Evolutionary conservation across 2,329 filamentous ascomycete genomes (phyloP).

Genomic region (Stagonosporopsis tanaceti): DNA sequence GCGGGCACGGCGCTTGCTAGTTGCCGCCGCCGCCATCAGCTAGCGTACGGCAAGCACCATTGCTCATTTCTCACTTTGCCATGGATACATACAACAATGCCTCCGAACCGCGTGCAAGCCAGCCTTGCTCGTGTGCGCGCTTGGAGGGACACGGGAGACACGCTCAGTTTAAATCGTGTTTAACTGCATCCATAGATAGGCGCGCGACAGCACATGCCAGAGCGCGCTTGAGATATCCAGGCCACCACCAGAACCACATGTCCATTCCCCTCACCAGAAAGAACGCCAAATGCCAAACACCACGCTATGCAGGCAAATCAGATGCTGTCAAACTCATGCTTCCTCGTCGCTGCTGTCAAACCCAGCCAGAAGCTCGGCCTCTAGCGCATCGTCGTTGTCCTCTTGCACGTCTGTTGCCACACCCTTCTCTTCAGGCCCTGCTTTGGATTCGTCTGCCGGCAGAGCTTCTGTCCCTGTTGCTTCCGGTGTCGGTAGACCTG

Average conservation of each 20-base stretch:
- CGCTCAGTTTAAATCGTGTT: background rate
- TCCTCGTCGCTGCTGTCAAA: slow-evolving; percentile 37
- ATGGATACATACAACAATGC: no score
- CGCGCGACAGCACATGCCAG: slow-evolving; percentile 10
- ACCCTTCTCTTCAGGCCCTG: slow-evolving; percentile 43
- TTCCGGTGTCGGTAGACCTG: slow-evolving; percentile 51
- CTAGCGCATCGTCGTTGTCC: slow-evolving; percentile 63
- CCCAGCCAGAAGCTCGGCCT: slow-evolving; percentile 55
- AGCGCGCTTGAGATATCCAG: slow-evolving; percentile 15
- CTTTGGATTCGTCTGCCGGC: slow-evolving; percentile 55
- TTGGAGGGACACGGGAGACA: no score
- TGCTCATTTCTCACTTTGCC: background rate
- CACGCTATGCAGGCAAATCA: slow-evolving; percentile 48
- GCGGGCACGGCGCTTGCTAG: no score
- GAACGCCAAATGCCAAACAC: slow-evolving; percentile 46
- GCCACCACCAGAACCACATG: slow-evolving; percentile 9
- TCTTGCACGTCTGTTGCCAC: slow-evolving; percentile 52
- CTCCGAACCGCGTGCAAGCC: no score
- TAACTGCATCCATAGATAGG: background rate
- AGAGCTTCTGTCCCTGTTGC: slow-evolving; percentile 44
- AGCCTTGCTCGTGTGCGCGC: no score
- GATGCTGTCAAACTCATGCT: slow-evolving; percentile 17
- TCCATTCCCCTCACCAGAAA: slow-evolving; percentile 11
- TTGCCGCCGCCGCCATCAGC: no score
- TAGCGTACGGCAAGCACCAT: no score